phyloP scores from a whole-genome alignment of 768 basidiomycete genomes.

The Trametes cinnabarina region DNA sequence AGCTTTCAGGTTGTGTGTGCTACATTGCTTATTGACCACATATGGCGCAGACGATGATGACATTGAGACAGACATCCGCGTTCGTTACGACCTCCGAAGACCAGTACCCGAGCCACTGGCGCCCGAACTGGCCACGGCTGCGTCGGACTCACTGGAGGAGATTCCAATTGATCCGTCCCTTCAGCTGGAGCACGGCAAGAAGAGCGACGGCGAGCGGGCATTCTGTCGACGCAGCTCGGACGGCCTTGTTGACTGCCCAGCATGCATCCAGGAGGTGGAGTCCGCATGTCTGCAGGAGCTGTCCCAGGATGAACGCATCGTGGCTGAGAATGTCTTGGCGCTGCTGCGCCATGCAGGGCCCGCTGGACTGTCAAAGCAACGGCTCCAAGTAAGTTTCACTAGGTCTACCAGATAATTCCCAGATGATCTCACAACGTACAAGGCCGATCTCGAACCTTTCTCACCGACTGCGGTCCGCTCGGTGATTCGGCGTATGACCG shows the following conservation, averaged over 20 bases:
- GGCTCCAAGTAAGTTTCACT: constrained; percentile 34
- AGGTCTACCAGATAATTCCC: too few relatives aligned
- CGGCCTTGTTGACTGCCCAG: constrained; percentile 24
- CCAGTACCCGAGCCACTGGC: not conserved
- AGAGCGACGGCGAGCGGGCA: constrained; percentile 16
- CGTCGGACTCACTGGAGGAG: not conserved
- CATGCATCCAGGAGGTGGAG: constrained; percentile 21
- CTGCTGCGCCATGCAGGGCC: constrained; percentile 17
- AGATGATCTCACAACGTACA: not conserved
- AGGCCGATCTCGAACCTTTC: constrained; percentile 1
- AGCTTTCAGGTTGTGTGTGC: too few relatives aligned
- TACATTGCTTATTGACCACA: not conserved
- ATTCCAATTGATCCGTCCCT: constrained; percentile 1
- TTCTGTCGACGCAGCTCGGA: constrained; percentile 17
- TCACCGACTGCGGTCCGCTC: constrained; percentile 22
- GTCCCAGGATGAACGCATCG: not conserved
- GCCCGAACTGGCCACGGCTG: constrained; percentile 7
- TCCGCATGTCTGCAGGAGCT: not conserved
- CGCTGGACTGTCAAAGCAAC: constrained; percentile 30
- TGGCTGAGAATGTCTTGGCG: constrained; percentile 8
- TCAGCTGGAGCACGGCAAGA: constrained; percentile 18
- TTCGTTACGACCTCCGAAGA: constrained; percentile 35
- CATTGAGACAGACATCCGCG: constrained; percentile 66
- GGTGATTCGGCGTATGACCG: constrained; percentile 43
- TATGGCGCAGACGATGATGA: constrained; percentile 69